Evolutionary conservation across 2,329 filamentous ascomycete species (phyloP).

Genomic region (Microdochium trichocladiopsis): DNA sequence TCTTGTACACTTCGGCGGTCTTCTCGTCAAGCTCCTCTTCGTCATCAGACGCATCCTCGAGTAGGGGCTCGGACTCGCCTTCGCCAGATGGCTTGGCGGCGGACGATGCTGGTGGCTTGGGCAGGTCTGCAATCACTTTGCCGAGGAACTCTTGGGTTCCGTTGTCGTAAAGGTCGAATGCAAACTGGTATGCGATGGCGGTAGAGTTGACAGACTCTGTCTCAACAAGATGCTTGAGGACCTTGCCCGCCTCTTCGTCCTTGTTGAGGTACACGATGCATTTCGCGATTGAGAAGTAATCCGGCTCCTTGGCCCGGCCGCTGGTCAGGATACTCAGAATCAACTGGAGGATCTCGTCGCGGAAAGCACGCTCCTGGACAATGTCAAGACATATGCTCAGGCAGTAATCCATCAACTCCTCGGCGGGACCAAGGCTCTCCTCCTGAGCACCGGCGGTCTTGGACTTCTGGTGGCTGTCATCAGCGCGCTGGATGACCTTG

Average conservation of each 20-base stretch:
- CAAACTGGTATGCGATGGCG: slow-evolving; percentile 91
- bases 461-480: slow-evolving; percentile 70
- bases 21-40: slow-evolving; percentile 36
- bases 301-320: slow-evolving; percentile 77
- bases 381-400: slow-evolving; percentile 96
- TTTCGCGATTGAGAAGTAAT: slow-evolving; percentile 97
- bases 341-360: slow-evolving; percentile 76
- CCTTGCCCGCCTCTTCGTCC: slow-evolving; percentile 80
- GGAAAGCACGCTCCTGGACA: slow-evolving; percentile 84
- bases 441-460: slow-evolving; percentile 52
- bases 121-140: slow-evolving; percentile 79
- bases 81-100: not conserved
- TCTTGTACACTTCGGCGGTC: slow-evolving; percentile 50
- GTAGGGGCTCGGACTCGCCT: slow-evolving; percentile 38
- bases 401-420: slow-evolving; percentile 95
- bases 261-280: slow-evolving; percentile 95
- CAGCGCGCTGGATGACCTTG: slow-evolving; percentile 81
- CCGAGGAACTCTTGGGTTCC: slow-evolving; percentile 94
- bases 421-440: slow-evolving; percentile 53
- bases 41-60: slow-evolving; percentile 52
- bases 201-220: slow-evolving; percentile 72
- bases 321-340: slow-evolving; percentile 86
- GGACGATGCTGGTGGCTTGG: slow-evolving; percentile 27
- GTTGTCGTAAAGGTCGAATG: slow-evolving; percentile 97
- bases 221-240: slow-evolving; percentile 75